A percentile compares a stretch with the other conserved stretches of the same genome.
These are phyloP conservation scores for Tetrahymena thermophila DNA, from an alignment of 73 alveolate species.

Conservation along the genomic window DNA sequence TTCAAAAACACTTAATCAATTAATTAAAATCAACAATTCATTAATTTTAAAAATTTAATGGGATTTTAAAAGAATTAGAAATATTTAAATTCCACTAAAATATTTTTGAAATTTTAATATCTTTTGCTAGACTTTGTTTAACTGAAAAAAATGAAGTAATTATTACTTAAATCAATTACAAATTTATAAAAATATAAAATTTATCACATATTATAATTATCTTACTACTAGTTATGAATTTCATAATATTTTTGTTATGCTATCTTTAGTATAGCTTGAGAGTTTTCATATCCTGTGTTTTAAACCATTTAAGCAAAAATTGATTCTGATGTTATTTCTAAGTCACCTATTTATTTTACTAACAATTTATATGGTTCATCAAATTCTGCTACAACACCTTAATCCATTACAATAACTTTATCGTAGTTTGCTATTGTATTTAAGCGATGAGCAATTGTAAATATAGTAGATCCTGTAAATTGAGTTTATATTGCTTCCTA, in stretches of 20 bases:
- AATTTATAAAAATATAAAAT: no score
- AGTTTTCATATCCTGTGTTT: not conserved
- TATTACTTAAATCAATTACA: no score
- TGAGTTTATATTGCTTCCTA: constrained; percentile 39
- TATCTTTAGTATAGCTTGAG: not conserved
- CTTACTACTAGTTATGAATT: not conserved
- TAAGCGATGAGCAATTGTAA: constrained; percentile 63
- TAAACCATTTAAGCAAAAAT: not conserved
- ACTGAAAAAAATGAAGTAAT: no score
- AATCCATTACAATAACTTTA: constrained; percentile 23
- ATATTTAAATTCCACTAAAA: no score
- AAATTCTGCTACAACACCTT: constrained; percentile 19
- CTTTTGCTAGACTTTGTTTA: no score
- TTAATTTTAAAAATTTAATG: no score
- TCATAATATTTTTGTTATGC: not conserved
- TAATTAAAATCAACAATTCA: no score
- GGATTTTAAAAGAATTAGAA: no score
- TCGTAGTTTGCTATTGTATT: constrained; percentile 20
- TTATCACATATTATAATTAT: no score
- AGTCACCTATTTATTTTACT: not conserved
- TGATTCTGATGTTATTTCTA: not conserved
- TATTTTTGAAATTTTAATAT: no score
- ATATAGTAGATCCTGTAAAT: constrained; percentile 50
- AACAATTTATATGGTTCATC: constrained; percentile 18
- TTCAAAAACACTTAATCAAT: no score